Evolutionary conservation across 2,329 filamentous ascomycete genomes (phyloP), one percentile per base, ranked within the genome.

Genomic region (Aspergillus ustus): DNA sequence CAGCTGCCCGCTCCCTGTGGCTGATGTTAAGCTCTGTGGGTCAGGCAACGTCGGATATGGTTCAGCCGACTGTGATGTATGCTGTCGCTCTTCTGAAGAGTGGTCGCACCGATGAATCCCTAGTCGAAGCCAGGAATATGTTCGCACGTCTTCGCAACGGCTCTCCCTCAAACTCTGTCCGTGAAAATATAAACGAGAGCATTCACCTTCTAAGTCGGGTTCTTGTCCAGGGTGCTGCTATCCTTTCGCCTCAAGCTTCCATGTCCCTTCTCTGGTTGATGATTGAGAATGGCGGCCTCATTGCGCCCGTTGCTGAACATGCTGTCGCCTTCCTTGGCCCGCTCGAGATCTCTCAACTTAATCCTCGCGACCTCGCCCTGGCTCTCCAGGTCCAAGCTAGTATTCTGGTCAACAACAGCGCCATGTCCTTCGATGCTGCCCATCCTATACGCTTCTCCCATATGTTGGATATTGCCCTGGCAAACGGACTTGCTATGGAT

Each of bases 11-110:
- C 66, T 85, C 88, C 66, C 94, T 92, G 80, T 97, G 94, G 93
- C 85, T 87, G 57, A 82, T 91, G 60, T 82, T 97, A 57, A 87
- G 84, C 63, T 75, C 74, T 11, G 70, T 87, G 61, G 83, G 87
- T 70, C 81, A 84, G 55, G 84, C 87, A 37, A 84, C 85, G 13
- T 75, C 84, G 57, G 82, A 87, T 34, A 89, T 96, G 76, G 90
- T 97, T 64, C 93, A 97, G 79, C 91, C 93, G 25, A 90, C 92
- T 13, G 87, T 91, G 60, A 97, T 97, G 92, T 97, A 94, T 72
- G 88, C 91, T 15, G 87, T 96, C 60, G 92, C 93, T 52, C 83
- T 98, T 76, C 90, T 98, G 73, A 91, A 91, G 57, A 92, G 91
- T 65, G 92, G 93, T 46, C 89, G 93, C 71, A 86, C 93, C 52